Percentiles rank a stretch among this genome's conserved stretches.
These are phyloP conservation scores for Gaertneriomyces semiglobifer DNA, from an alignment of 192 early-diverging fungal species.

Conservation along the genomic window DNA sequence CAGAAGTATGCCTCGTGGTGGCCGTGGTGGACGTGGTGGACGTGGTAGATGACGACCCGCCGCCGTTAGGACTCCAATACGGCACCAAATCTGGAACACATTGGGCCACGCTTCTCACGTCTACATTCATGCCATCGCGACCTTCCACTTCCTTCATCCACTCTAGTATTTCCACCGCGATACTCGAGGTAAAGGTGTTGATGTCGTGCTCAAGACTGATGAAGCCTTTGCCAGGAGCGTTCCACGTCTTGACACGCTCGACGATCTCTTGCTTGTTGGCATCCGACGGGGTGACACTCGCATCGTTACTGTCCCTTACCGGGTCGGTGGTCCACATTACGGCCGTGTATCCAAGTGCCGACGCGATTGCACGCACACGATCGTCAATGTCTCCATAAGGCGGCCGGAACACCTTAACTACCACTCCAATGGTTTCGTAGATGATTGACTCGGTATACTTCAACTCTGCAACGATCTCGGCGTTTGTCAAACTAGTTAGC, in stretches of 20 bases:
- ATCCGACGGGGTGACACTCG: neutral
- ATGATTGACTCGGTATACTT: conserved; percentile 61
- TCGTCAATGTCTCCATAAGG: conserved; percentile 75
- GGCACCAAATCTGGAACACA: no score
- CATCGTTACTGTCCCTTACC: conserved; percentile 21
- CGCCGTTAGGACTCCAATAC: no score
- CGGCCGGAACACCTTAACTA: conserved; percentile 56
- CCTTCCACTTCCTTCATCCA: neutral
- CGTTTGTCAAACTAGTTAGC: conserved; percentile 58
- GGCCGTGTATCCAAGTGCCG: conserved; percentile 50
- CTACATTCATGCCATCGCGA: no score
- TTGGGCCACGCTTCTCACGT: no score
- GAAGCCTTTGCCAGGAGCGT: conserved; percentile 29
- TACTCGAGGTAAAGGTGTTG: conserved; percentile 13
- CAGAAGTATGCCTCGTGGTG: no score
- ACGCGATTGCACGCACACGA: conserved; percentile 61
- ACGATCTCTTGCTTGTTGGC: conserved; percentile 1
- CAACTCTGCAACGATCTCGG: conserved; percentile 66
- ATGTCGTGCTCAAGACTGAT: conserved; percentile 46
- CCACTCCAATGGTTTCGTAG: conserved; percentile 41
- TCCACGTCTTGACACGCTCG: conserved; percentile 19
- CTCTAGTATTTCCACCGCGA: neutral
- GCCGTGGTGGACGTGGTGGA: no score
- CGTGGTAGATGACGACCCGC: no score
- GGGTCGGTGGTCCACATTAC: conserved; percentile 45